Evolutionary conservation across 192 early-diverging fungal genomes (phyloP), one percentile per base, ranked within the genome.

Genomic region (Coemansia asiatica): DNA sequence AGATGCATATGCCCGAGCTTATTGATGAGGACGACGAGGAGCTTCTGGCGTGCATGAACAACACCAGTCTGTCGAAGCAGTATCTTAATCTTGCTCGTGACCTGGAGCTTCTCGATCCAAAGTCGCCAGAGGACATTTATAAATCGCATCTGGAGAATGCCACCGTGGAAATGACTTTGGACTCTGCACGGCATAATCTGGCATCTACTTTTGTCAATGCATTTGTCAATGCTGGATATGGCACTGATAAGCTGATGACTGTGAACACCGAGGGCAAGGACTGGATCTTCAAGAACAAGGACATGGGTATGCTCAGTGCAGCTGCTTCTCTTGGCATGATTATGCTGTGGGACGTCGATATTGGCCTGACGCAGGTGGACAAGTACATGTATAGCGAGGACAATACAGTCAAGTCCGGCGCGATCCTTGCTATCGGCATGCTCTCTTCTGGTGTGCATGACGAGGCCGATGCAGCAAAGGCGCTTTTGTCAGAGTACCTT

Each of bases 251-350:
- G 81, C 87, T 99, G 25, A 86, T 83, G 63, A 84, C 89, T 13
- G 77, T 81, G 10, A 81, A 76, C 64, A 87, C 90, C 29, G 90
- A 91, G 31, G 88, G 89, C 6, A 89, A 83, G 61, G 75, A 72
- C 68, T 98, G 97, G 96, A 94, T 98, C 64, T 96, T 91, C 86
- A 97, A 96, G 81, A 98, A 97, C 85, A 99, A 99, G 83, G 97
- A 98, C 46, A 85, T 94, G 83, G 90, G 91, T 54, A 98, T 96
- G 94, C 85, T 95, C 60, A 94, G 94, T 74, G 94, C 97, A 8
- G 86, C 93, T 19, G 97, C 97, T 15, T 99, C 97, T 0, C 69
- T 98, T 51, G 97, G 97, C 25, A 78, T 89, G 74, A 92, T 99
- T 63, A 79, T 92, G 65, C 79, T 99, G 62, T 99, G 97, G 97